Percentiles rank a stretch among this genome's conserved stretches.
These are phyloP conservation scores for Ophiosphaerella narmari DNA, from an alignment of 2,329 filamentous ascomycete genomes.

Conservation along the genomic window DNA sequence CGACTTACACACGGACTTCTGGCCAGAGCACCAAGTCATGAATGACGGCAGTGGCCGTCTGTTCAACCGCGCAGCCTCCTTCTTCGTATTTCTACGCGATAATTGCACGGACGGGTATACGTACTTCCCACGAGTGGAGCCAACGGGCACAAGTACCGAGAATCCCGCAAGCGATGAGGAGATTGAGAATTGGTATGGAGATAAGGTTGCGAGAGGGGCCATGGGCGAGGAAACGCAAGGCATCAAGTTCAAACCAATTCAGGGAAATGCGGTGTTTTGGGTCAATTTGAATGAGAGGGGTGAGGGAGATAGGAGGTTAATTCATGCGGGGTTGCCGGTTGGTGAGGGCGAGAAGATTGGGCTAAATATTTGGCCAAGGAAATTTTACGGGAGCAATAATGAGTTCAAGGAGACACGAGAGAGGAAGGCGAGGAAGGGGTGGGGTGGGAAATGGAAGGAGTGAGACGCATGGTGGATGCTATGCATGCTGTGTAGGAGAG, in stretches of 20 bases:
- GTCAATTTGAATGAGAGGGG: conserved; percentile 59
- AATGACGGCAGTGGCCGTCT: conserved; percentile 13
- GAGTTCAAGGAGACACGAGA: neutral
- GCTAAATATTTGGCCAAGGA: conserved; percentile 61
- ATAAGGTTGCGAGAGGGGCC: conserved; percentile 22
- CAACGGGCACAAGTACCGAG: conserved; percentile 6
- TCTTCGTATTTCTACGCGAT: conserved; percentile 32
- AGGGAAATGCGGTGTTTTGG: conserved; percentile 64
- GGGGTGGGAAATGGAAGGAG: conserved; percentile 18
- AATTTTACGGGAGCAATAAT: conserved; percentile 18
- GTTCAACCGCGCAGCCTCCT: conserved; percentile 28
- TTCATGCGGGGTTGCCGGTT: conserved; percentile 64
- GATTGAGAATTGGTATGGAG: conserved; percentile 12
- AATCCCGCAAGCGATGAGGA: neutral
- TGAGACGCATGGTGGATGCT: neutral
- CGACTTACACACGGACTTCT: conserved; percentile 33
- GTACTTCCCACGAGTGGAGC: conserved; percentile 25
- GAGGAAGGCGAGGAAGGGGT: conserved; percentile 3
- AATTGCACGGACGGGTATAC: conserved; percentile 31
- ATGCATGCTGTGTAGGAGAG: neutral
- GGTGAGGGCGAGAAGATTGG: conserved; percentile 60
- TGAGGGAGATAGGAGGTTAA: conserved; percentile 42
- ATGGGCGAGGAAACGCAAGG: conserved; percentile 41
- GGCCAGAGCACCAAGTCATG: conserved; percentile 27
- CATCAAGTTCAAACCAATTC: conserved; percentile 60